Evolutionary conservation across 352 stramenopile genomes (phyloP).

Genomic region (Pythium oligandrum): DNA sequence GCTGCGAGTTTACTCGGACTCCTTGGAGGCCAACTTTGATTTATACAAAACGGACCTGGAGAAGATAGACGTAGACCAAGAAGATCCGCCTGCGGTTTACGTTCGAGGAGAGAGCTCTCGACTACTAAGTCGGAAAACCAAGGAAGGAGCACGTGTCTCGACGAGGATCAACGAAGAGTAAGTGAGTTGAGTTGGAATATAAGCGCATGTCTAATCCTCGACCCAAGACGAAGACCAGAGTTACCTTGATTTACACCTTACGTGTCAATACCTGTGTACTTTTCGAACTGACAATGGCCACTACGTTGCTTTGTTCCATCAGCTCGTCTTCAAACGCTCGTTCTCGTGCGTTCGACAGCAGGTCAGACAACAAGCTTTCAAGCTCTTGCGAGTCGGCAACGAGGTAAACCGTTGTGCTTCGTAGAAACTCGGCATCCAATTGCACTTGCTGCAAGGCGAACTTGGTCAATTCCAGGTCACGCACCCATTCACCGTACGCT

Average conservation of each 20-base stretch:
- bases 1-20: slow-evolving; percentile 49
- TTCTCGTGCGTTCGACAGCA: slow-evolving; percentile 74
- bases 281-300: slow-evolving; percentile 80
- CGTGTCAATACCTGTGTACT: slow-evolving; percentile 63
- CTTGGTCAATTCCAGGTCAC: slow-evolving; percentile 50
- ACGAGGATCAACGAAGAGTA: background rate
- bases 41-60: slow-evolving; percentile 56
- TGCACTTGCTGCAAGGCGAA: slow-evolving; percentile 79
- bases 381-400: slow-evolving; percentile 60
- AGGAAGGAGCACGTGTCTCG: slow-evolving; percentile 6
- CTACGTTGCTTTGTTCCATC: slow-evolving; percentile 82
- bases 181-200: background rate
- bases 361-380: slow-evolving; percentile 66
- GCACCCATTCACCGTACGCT: slow-evolving; percentile 63
- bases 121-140: slow-evolving; percentile 16
- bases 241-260: slow-evolving; percentile 17
- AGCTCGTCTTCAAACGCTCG: slow-evolving; percentile 53
- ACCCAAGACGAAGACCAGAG: no score
- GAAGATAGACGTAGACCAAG: slow-evolving; percentile 25
- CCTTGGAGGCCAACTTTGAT: slow-evolving; percentile 57
- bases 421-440: slow-evolving; percentile 72
- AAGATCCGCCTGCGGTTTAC: slow-evolving; percentile 25
- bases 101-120: slow-evolving; percentile 38
- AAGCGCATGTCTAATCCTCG: no score
- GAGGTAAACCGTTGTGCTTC: slow-evolving; percentile 44